phyloP scores from a whole-genome alignment of 2,329 filamentous ascomycete species.

The Colletotrichum cereale region DNA sequence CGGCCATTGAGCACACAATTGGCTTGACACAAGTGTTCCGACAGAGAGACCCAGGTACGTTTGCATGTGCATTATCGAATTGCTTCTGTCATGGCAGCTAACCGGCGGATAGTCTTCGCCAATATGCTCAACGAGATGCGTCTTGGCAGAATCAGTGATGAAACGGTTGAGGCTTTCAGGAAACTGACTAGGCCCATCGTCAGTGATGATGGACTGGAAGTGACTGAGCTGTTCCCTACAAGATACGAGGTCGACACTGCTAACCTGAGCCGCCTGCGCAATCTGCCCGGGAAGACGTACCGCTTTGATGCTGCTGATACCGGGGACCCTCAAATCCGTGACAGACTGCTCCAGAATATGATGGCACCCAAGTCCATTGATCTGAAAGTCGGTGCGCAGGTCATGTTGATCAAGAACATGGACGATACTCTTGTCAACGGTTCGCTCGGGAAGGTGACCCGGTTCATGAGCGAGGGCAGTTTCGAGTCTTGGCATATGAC shows the following conservation, averaged over 20 bases:
- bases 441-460: slow-evolving; percentile 86
- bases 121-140: slow-evolving; percentile 98
- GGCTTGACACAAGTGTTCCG: slow-evolving; percentile 96
- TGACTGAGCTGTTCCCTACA: slow-evolving; percentile 95
- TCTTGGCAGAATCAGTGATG: slow-evolving; percentile 81
- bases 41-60: slow-evolving; percentile 82
- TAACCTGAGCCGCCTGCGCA: slow-evolving; percentile 80
- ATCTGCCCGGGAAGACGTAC: slow-evolving; percentile 75
- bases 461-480: slow-evolving; percentile 72
- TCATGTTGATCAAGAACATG: slow-evolving; percentile 99
- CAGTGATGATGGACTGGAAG: slow-evolving; percentile 80
- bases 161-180: slow-evolving; percentile 82
- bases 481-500: slow-evolving; percentile 51
- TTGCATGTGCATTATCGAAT: neutral
- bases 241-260: slow-evolving; percentile 89
- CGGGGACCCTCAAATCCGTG: slow-evolving; percentile 78
- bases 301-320: slow-evolving; percentile 81
- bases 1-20: slow-evolving; percentile 94
- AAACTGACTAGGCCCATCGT: slow-evolving; percentile 77
- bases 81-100: slow-evolving; percentile 19
- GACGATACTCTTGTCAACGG: slow-evolving; percentile 95
- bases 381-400: slow-evolving; percentile 92
- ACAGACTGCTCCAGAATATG: slow-evolving; percentile 87
- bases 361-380: slow-evolving; percentile 88
- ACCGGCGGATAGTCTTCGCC: slow-evolving; percentile 75